phyloP scores from a whole-genome alignment of 2,329 filamentous ascomycete species.

The Fusarium nanum region DNA sequence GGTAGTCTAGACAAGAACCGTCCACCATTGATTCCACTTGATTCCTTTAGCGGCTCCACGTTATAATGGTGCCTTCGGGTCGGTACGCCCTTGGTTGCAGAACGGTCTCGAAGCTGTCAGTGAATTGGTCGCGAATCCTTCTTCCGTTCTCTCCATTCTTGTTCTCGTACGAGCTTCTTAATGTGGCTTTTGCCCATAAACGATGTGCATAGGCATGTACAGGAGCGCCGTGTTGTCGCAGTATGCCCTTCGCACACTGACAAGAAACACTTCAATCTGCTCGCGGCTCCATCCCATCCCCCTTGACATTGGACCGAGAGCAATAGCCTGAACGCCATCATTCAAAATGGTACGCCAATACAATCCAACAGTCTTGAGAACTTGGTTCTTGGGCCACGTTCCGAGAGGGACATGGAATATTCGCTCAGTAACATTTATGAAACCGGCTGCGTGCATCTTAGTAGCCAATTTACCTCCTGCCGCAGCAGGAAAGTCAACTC shows the following conservation, averaged over 20 bases:
- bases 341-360: slow-evolving; percentile 64
- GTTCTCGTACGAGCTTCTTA: slow-evolving; percentile 7
- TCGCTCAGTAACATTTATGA: slow-evolving; percentile 62
- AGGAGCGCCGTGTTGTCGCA: slow-evolving; percentile 57
- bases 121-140: neutral
- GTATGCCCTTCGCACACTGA: slow-evolving; percentile 62
- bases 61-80: neutral
- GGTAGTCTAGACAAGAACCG: neutral
- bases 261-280: slow-evolving; percentile 61
- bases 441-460: slow-evolving; percentile 63
- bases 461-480: slow-evolving; percentile 56
- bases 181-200: slow-evolving; percentile 65
- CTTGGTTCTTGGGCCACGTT: slow-evolving; percentile 64
- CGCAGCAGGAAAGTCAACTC: slow-evolving; percentile 60
- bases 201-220: slow-evolving; percentile 68
- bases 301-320: slow-evolving; percentile 63
- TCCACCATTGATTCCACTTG: slow-evolving; percentile 11
- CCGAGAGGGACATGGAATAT: slow-evolving; percentile 66
- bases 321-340: slow-evolving; percentile 63
- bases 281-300: slow-evolving; percentile 61
- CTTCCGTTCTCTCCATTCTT: neutral
- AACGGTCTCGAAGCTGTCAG: neutral
- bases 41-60: slow-evolving; percentile 13
- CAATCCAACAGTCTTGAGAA: slow-evolving; percentile 62
- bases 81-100: neutral